Evolutionary conservation across 805 yeast species (phyloP), one percentile per base, ranked within the genome.

Genomic region (Teunomyces kruisii): DNA sequence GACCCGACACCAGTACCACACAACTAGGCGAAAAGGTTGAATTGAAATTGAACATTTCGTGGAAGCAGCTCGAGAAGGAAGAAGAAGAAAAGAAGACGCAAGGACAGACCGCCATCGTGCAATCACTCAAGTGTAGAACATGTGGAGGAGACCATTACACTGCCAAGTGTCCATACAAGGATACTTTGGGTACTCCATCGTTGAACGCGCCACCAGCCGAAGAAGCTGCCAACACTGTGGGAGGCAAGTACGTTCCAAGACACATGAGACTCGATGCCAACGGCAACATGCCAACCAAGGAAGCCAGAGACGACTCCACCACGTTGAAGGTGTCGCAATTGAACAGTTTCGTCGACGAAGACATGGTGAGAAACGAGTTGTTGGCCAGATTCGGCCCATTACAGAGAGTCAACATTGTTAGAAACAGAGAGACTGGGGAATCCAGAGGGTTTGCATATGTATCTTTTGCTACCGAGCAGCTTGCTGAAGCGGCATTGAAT

Each of bases 371-470:
- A 61, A 73, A 72, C 56, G 84, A 84, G 62, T 80, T 94, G 58
- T 76, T 84, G 58, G 80, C 75, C 51, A 79, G 72, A 65, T 84
- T 75, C 74, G 95, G 81, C 58, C 80, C 73, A 48, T 73, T 79
- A 54, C 80, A 79, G 59, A 86, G 96, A 72, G 87, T 86, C 54
- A 85, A 86, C 52, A 76, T 94, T 47, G 90, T 90, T 48, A 86
- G 88, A 74, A 88, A 90, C 72, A 86, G 89, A 72, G 96, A 87
- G 58, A 94, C 98, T 22, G 94, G 96, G 53, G 85, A 84, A 68
- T 87, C 96, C 37, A 86, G 89, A 72, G 99, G 99, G 62, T 83
- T 92, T 68, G 98, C 98, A 5, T 94, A 88, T 68, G 95, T 91
- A 53, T 84, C 92, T 49, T 87, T 87, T 65, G 80, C 77, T 48